These are phyloP conservation scores for Xenoacremonium recifei DNA, from an alignment of 2,329 filamentous ascomycete species.

Conservation along the genomic window DNA sequence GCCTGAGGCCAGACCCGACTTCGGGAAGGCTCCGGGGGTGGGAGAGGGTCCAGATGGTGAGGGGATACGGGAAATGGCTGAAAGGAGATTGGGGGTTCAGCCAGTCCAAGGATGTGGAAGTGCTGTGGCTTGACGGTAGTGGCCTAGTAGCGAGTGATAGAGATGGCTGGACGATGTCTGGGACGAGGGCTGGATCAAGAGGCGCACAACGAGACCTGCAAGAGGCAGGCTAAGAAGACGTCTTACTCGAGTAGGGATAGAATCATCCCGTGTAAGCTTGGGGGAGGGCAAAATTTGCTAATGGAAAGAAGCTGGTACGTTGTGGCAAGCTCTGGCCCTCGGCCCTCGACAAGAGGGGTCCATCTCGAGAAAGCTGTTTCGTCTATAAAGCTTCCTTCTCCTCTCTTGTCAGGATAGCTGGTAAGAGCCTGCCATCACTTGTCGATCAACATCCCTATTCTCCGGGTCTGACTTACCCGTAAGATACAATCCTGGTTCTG, in stretches of 20 bases:
- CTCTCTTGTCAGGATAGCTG: background rate
- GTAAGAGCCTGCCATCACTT: background rate
- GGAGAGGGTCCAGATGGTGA: background rate
- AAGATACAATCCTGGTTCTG: background rate
- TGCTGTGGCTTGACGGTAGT: no score
- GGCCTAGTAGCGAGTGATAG: constrained; percentile 4
- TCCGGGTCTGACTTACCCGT: background rate
- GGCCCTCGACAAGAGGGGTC: no score
- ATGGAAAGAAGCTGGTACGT: no score
- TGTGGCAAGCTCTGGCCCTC: no score
- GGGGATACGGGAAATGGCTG: background rate
- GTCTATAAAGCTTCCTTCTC: background rate
- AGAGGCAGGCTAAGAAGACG: constrained; percentile 1
- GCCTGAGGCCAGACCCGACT: constrained; percentile 5
- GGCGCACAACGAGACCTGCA: background rate
- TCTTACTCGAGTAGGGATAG: constrained; percentile 6
- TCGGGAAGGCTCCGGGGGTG: background rate
- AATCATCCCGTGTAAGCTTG: constrained; percentile 3
- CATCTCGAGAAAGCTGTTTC: background rate
- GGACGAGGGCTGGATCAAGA: background rate
- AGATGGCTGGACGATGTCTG: background rate
- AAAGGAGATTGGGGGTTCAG: background rate
- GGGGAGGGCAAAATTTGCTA: no score
- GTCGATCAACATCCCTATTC: background rate
- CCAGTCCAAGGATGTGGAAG: background rate